Conservation (phyloP, 176 grass and related monocot species). For the Carex scoparia region DNA sequence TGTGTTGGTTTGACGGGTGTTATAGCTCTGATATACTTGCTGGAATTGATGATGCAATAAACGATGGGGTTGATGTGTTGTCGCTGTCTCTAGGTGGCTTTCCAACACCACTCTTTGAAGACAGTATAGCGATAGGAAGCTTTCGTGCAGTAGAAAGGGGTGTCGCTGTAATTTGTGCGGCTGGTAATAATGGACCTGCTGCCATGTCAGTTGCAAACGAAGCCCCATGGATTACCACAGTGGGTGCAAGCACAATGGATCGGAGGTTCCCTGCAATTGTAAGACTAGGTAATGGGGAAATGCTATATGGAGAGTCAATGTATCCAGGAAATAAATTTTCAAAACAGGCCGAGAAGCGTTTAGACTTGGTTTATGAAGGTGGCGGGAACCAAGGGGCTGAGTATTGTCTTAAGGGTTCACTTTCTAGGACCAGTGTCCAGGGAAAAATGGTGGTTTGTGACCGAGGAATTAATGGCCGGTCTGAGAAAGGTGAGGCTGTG, state of each 20-base stretch:
- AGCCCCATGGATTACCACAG: constrained; percentile 70
- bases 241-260: constrained; percentile 61
- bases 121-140: constrained; percentile 88
- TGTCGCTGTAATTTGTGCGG: constrained; percentile 63
- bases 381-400: constrained; percentile 42
- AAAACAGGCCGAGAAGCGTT: constrained; percentile 57
- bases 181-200: constrained; percentile 66
- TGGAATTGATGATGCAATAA: constrained; percentile 84
- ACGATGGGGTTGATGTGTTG: constrained; percentile 64
- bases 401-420: constrained; percentile 67
- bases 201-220: constrained; percentile 69
- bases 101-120: constrained; percentile 85
- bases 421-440: constrained; percentile 36
- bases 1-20: constrained; percentile 93
- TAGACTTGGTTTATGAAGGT: constrained; percentile 56
- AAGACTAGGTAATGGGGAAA: constrained; percentile 44
- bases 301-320: constrained; percentile 91
- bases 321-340: constrained; percentile 52
- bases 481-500: constrained; percentile 70
- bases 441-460: constrained; percentile 85
- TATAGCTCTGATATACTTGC: constrained; percentile 92
- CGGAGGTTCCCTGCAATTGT: constrained; percentile 64
- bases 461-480: constrained; percentile 59
- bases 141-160: constrained; percentile 58
- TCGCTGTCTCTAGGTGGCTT: constrained; percentile 82